Evolutionary conservation across 2,329 filamentous ascomycete genomes (phyloP), one percentile per base, ranked within the genome.

Genomic region (Ophiocordyceps sinensis): DNA sequence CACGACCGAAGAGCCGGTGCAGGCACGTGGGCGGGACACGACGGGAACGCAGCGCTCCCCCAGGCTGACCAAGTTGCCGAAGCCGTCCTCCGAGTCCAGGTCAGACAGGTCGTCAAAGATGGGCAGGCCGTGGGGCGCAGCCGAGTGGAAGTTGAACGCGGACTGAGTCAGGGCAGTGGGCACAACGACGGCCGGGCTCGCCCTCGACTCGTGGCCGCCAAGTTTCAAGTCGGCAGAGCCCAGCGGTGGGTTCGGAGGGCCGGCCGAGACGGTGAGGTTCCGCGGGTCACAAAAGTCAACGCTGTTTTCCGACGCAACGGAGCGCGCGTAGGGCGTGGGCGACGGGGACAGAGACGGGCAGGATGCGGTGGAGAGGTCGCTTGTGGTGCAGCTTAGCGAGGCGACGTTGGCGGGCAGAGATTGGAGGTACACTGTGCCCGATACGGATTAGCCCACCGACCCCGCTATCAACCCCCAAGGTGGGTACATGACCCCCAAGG

Each of bases 281-380:
- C 88, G 80, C 29, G 89, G 88, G 57, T 95, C 88, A 63, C 89
- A 94, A 60, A 91, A 93, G 63, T 86, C 81, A 50, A 86, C 73
- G 59, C 86, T 81, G 50, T 74, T 70, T 55, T 86, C 82, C 2
- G 78, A 77, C 37, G 73, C 66, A 57, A 80, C 67, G 42, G 83
- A 77, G 52, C 74, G 70, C 51, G 85, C 79, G 48, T 85, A 79
- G 28, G 85, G 85, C 38, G 85, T 83, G 15, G 87, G 86, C 28
- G 86, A 94, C 17, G 87, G 86, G 26, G 86, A 93, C 48, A 91
- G 76, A 44, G 86, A 91, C 50, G 86, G 84, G 68, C 82, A 89
- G 37, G 82, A 78, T 55, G 79, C 81, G 42, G 78, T 73, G 50
- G 83, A 83, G 51, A 86, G 69, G 61, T 88, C 85, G 58, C 23